Percentiles rank a stretch among this genome's conserved stretches.
Conservation (phyloP, 2,329 filamentous ascomycete species). For the Alternaria alternata region DNA sequence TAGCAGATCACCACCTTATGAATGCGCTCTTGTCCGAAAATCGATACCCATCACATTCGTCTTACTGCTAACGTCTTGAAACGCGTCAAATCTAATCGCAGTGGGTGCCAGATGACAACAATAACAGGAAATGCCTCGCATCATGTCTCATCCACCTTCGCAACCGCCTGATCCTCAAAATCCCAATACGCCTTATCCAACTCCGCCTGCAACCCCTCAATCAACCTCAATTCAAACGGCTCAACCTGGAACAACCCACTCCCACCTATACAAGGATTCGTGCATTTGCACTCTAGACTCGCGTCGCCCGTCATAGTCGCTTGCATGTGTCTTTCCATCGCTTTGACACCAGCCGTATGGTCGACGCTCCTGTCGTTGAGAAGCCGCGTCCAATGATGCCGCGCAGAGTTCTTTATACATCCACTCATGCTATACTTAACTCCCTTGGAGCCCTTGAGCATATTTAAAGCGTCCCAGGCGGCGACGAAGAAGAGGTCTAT, state of each 20-base stretch:
- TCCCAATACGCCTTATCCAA: constrained; percentile 18
- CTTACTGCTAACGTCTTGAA: neutral
- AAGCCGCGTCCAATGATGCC: constrained; percentile 15
- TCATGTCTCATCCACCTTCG: neutral
- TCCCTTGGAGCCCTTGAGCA: neutral
- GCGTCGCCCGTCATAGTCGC: neutral
- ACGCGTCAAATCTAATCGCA: no score
- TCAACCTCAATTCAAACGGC: constrained; percentile 7
- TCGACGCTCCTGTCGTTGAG: constrained; percentile 4
- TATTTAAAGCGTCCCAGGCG: constrained; percentile 1
- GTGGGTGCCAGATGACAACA: neutral
- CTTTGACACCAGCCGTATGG: neutral
- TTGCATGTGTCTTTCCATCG: neutral
- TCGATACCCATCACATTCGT: neutral
- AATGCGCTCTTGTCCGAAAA: neutral
- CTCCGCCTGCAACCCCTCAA: constrained; percentile 11
- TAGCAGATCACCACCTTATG: neutral
- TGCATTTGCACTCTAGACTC: constrained; percentile 15
- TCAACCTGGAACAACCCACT: neutral
- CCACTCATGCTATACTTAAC: constrained; percentile 15
- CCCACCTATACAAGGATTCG: constrained; percentile 11
- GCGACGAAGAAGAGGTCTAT: constrained; percentile 22
- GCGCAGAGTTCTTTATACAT: constrained; percentile 22
- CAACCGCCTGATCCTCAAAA: constrained; percentile 10
- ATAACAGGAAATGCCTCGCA: neutral